Conservation (phyloP, 2,329 filamentous ascomycete species). For the Neonectria coccinea region DNA sequence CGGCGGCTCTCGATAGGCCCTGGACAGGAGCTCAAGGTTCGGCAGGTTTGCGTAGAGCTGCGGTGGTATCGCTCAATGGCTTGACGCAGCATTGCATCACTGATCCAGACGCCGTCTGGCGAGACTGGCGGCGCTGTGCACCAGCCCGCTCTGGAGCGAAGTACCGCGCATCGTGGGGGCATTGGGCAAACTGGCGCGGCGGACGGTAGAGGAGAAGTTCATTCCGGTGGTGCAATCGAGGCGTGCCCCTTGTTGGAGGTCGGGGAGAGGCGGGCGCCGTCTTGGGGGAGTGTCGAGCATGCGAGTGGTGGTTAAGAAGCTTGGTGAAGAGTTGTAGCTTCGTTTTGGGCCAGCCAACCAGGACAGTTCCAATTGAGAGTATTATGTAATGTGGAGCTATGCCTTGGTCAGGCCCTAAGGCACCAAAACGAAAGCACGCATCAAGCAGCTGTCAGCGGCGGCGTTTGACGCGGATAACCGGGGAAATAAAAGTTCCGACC, state of each 20-base stretch:
- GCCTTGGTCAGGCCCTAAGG: neutral
- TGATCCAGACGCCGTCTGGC: conserved; percentile 48
- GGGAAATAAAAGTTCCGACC: neutral
- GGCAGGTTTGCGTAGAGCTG: conserved; percentile 32
- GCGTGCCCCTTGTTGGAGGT: conserved; percentile 2
- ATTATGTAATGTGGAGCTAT: conserved; percentile 1
- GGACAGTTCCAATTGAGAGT: neutral
- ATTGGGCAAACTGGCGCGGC: conserved; percentile 40
- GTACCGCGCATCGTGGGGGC: conserved; percentile 46
- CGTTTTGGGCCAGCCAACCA: neutral
- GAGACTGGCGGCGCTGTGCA: conserved; percentile 31
- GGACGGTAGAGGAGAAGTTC: conserved; percentile 12
- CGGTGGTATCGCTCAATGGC: conserved; percentile 50
- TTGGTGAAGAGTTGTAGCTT: neutral
- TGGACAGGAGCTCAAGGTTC: conserved; percentile 57
- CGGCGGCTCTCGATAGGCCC: conserved; percentile 68
- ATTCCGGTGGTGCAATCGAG: conserved; percentile 23
- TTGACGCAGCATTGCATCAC: conserved; percentile 49
- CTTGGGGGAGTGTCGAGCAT: neutral
- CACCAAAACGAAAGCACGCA: neutral
- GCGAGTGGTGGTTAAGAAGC: neutral
- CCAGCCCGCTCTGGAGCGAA: conserved; percentile 43
- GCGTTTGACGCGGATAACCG: neutral
- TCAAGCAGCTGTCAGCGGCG: neutral
- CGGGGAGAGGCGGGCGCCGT: neutral